phyloP scores from a whole-genome alignment of 2,329 filamentous ascomycete genomes.

The Alternaria sp. region DNA sequence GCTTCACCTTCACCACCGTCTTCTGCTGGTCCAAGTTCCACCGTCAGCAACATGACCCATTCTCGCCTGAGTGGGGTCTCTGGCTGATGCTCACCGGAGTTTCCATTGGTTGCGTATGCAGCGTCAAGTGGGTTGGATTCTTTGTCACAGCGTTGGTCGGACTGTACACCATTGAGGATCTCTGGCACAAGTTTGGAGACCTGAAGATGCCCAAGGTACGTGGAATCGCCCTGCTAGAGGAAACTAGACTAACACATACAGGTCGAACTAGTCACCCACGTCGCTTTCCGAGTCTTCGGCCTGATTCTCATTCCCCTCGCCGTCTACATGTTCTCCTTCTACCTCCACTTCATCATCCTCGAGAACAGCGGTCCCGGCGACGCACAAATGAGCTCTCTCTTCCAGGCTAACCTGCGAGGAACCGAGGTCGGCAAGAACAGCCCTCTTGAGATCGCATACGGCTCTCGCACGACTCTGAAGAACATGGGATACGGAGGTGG shows the following conservation, averaged over 20 bases:
- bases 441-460: slow-evolving; percentile 87
- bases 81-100: slow-evolving; percentile 94
- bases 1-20: slow-evolving; percentile 97
- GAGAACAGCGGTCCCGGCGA: slow-evolving; percentile 94
- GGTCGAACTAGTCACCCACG: slow-evolving; percentile 74
- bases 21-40: slow-evolving; percentile 99
- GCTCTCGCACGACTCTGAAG: slow-evolving; percentile 91
- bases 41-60: slow-evolving; percentile 81
- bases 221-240: neutral
- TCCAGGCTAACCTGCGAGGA: slow-evolving; percentile 94
- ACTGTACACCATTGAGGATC: slow-evolving; percentile 92
- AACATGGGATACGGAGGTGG: slow-evolving; percentile 99
- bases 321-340: slow-evolving; percentile 96
- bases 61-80: slow-evolving; percentile 88
- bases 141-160: slow-evolving; percentile 96
- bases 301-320: slow-evolving; percentile 87
- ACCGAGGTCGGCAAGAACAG: slow-evolving; percentile 95
- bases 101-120: slow-evolving; percentile 97
- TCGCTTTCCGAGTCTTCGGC: slow-evolving; percentile 80
- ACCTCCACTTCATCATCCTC: slow-evolving; percentile 89
- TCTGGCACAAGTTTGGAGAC: slow-evolving; percentile 98
- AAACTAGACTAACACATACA: slow-evolving; percentile 40
- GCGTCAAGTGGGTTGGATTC: slow-evolving; percentile 96
- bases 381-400: slow-evolving; percentile 99
- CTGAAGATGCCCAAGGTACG: slow-evolving; percentile 82